These are phyloP conservation scores for Amyloporia xantha DNA, from an alignment of 768 basidiomycete genomes.

Conservation along the genomic window DNA sequence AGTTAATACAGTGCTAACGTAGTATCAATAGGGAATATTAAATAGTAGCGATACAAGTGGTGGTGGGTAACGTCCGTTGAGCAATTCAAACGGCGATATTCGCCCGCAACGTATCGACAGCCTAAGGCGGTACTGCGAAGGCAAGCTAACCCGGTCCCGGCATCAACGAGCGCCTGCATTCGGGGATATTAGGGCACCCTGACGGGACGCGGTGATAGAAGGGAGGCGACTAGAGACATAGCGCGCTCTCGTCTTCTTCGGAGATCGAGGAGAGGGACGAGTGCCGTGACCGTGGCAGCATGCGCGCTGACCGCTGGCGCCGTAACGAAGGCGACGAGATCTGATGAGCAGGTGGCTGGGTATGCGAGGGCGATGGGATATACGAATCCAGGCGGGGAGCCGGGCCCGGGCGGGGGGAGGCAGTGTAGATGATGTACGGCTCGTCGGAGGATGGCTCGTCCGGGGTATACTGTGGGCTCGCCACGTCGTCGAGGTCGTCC, in stretches of 20 bases:
- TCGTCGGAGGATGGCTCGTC: slow-evolving; percentile 14
- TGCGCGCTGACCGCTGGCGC: slow-evolving; percentile 1
- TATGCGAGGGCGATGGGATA: slow-evolving; percentile 8
- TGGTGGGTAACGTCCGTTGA: background rate
- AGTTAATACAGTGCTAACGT: too few species aligned
- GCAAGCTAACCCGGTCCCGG: background rate
- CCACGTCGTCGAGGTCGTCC: slow-evolving; percentile 10
- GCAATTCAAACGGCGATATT: background rate
- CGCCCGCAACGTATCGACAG: background rate
- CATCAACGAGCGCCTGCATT: background rate
- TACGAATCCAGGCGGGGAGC: slow-evolving; percentile 1
- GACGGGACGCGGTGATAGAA: background rate
- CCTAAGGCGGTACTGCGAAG: background rate
- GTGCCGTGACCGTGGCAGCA: slow-evolving; percentile 18
- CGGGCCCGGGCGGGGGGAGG: slow-evolving; percentile 12
- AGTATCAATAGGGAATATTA: too few species aligned
- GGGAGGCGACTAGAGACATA: background rate
- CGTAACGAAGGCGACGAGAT: slow-evolving; percentile 7
- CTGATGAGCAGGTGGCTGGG: slow-evolving; percentile 6
- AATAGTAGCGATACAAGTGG: too few species aligned
- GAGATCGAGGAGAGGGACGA: slow-evolving; percentile 20
- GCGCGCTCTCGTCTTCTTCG: slow-evolving; percentile 16
- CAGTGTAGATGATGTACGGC: slow-evolving; percentile 20
- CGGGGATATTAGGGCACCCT: background rate
- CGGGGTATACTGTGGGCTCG: slow-evolving; percentile 12